Evolutionary conservation across 2,329 filamentous ascomycete species (phyloP), one percentile per base, ranked within the genome.

Genomic region (Pseudofabraea citricarpa): DNA sequence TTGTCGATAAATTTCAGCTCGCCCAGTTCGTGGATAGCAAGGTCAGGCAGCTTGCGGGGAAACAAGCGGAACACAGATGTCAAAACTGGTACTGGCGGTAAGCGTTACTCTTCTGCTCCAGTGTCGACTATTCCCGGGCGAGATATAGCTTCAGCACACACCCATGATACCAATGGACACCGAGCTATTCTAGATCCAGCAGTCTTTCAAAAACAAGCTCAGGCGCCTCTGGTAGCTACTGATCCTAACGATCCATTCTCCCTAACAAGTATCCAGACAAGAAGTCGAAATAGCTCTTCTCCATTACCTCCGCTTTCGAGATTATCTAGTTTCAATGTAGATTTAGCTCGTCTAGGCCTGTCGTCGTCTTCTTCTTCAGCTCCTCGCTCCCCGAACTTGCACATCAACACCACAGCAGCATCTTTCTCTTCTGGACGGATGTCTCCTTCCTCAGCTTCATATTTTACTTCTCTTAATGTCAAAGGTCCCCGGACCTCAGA

Each of bases 1-100:
- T 64, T 77, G 20, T 82, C 80, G 13, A 74, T 79, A 69, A 76
- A 79, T 43, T 77, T 83, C 47, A 69, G 69, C 47, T 75, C 78
- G 2, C 70, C 78, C 13, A 68, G 65, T 39, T 73, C 65, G 39
- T 81, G 78, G 77, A 74, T 80, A 49, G 64, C 74, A 24, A 74
- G 67, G 57, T 68, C 72, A 7, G 72, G 75, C 43, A 83, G 79
- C 61, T 57, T 81, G 41, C 73, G 77, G 38, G 73, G 73, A 18
- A 64, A 70, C 22, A 82, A 79, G 61, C 70, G 73, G 47, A 69
- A 67, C 46, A 63, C 64, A 48, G 66, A 70, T 41, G 59, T 64
- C 19, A 66, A 61, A 53, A 62, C 56, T 51, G 66, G 64, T 54
- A 62, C 56, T 51, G 66, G 64, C 54, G 67, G 64, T 49, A 72